Conservation (phyloP, 202 grass and related monocot species). For the Hordeum pubiflorum region DNA sequence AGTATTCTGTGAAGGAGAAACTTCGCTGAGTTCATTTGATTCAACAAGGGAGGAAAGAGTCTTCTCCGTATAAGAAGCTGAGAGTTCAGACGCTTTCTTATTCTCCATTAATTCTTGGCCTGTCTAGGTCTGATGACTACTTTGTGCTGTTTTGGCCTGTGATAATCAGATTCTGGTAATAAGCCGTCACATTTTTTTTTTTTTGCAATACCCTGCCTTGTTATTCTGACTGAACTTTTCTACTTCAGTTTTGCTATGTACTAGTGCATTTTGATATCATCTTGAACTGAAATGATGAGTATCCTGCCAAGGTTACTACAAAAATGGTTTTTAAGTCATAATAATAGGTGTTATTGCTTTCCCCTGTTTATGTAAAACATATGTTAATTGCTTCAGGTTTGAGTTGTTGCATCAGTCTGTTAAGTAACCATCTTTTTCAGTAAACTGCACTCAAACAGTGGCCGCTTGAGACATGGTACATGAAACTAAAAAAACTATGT, state of each 20-base stretch:
- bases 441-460: too few relatives aligned
- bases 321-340: not conserved
- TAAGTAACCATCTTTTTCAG: too few relatives aligned
- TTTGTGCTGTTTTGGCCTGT: not conserved
- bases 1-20: conserved; percentile 49
- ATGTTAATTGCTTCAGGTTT: too few relatives aligned
- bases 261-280: not conserved
- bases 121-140: not conserved
- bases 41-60: not conserved
- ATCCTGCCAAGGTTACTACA: not conserved
- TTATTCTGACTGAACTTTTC: not conserved
- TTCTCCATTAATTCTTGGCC: not conserved
- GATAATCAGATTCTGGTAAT: not conserved
- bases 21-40: conserved; percentile 39
- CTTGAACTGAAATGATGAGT: not conserved
- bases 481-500: too few relatives aligned
- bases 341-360: not conserved
- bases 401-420: too few relatives aligned
- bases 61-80: not conserved
- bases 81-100: not conserved
- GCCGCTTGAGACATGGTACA: too few relatives aligned
- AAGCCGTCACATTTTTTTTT: not conserved
- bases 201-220: not conserved
- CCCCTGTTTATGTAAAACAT: not conserved
- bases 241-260: not conserved